Evolutionary conservation across 345 rosid species (phyloP), one percentile per base, ranked within the genome.

Genomic region (Salix udensis): DNA sequence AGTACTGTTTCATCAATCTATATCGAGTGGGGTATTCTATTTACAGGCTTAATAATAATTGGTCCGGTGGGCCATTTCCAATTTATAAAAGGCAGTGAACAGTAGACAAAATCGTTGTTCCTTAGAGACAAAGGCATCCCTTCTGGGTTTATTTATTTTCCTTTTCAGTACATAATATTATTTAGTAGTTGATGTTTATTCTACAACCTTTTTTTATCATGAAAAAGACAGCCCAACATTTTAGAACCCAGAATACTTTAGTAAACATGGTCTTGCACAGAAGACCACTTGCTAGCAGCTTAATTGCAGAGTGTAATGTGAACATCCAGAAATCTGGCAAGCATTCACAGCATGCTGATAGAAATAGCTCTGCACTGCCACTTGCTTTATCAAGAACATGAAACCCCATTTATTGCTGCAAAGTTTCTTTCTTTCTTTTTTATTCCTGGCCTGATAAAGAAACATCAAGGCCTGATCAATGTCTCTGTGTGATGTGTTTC

Each of bases 111-210:
- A 71, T 80, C 53, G 73, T n/a, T 76, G 83, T 84, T 86, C 70
- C 85, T 84, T 84, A 42, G 16, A 26, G 88, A 84, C 86, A 79
- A 88, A 81, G 88, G 72, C 78, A 82, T 61, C 80, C 76, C 76
- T 73, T 9, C 40, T 3, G 26, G 37, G 6, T 37, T 46, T 24
- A 24, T 50, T 36, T 23, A 2, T 37, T 36, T 55, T 7, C 11
- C 8, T 76, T 68, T 61, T n/a, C 40, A 23, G 39, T 7, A 1
- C 5, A 6, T 14, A 36, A 48, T 26, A 23, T 13, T 36, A 19
- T 18, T 34, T 39, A 5, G 15, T 13, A 68, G 14, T 68, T 42
- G 19, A 42, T 68, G 9, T 23, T 58, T 58, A 23, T 58, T 58
- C 64, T 1, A 58, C 28, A n/a, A 10, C 64, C 4, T 10, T 23